These are phyloP conservation scores for Rhizopogon parksii DNA, from an alignment of 1,284 basidiomycete genomes.

Conservation along the genomic window DNA sequence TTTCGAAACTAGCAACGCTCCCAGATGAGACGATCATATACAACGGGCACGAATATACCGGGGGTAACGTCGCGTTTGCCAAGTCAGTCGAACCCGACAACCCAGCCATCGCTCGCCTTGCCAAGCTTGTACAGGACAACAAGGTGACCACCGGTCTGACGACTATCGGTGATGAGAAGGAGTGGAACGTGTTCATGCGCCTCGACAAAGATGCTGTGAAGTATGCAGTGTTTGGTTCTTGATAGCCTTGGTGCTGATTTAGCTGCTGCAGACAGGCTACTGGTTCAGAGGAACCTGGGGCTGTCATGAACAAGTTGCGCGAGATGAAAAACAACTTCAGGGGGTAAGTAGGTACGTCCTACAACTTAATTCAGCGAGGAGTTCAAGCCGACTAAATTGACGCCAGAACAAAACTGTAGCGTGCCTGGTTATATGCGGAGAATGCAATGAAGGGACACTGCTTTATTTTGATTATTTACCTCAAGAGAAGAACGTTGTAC, in stretches of 20 bases:
- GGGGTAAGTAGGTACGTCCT: conserved; percentile 31
- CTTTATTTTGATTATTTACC: background rate
- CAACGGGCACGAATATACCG: conserved; percentile 92
- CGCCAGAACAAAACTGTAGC: background rate
- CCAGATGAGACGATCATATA: conserved; percentile 81
- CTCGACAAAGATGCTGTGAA: conserved; percentile 48
- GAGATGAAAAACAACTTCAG: conserved; percentile 80
- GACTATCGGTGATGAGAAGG: conserved; percentile 80
- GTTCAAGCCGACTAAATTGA: background rate
- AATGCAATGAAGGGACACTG: no score
- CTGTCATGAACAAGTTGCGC: conserved; percentile 69
- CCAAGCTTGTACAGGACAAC: conserved; percentile 45
- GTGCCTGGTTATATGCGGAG: no score
- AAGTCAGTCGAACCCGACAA: conserved; percentile 62
- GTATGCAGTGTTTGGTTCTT: conserved; percentile 35
- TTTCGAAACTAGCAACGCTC: conserved; percentile 70
- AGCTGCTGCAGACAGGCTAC: conserved; percentile 37
- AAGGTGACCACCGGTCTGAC: conserved; percentile 67
- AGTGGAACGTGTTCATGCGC: conserved; percentile 83
- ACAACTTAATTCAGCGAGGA: background rate
- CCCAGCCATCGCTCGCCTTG: conserved; percentile 48
- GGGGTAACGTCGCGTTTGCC: conserved; percentile 59
- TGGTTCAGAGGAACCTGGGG: conserved; percentile 38
- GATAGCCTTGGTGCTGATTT: background rate
- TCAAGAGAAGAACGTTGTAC: background rate